A percentile compares a stretch with the other conserved stretches of the same genome.
Conservation (phyloP, 192 early-diverging fungal genomes). For the Coemansia sp. region DNA sequence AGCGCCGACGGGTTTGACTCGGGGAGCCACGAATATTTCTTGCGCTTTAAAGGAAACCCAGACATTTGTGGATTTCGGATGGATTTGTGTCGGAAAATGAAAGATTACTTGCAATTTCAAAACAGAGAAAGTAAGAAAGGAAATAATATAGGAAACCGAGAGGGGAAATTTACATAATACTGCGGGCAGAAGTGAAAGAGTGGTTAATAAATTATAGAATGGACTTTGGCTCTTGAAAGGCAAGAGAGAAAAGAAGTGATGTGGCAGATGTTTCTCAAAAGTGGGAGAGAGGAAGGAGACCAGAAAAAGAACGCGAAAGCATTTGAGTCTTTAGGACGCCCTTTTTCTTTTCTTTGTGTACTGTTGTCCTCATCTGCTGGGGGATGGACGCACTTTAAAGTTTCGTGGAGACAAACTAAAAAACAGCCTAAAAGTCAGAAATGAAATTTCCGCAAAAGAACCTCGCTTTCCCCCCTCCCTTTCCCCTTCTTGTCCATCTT, state of each 20-base stretch:
- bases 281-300: not conserved
- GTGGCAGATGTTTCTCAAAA: not conserved
- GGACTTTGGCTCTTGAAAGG: too few relatives aligned
- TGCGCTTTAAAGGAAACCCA: slow-evolving; percentile 31
- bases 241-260: not conserved
- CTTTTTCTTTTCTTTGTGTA: not conserved
- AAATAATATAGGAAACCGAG: too few relatives aligned
- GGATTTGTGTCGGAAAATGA: not conserved
- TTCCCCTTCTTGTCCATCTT: not conserved
- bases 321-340: not conserved
- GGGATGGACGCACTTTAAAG: not conserved
- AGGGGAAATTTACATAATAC: not conserved
- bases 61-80: slow-evolving; percentile 20
- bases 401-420: not conserved
- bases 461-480: not conserved
- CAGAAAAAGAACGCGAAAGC: not conserved
- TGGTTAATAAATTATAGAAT: not conserved
- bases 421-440: not conserved
- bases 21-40: slow-evolving; percentile 55
- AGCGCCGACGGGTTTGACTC: slow-evolving; percentile 50
- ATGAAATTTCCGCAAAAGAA: not conserved
- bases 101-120: not conserved
- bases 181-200: not conserved
- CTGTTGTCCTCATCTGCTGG: not conserved
- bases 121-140: not conserved